These are phyloP conservation scores for Saprolegnia parasitica DNA, from an alignment of 352 stramenopile genomes.

Conservation along the genomic window DNA sequence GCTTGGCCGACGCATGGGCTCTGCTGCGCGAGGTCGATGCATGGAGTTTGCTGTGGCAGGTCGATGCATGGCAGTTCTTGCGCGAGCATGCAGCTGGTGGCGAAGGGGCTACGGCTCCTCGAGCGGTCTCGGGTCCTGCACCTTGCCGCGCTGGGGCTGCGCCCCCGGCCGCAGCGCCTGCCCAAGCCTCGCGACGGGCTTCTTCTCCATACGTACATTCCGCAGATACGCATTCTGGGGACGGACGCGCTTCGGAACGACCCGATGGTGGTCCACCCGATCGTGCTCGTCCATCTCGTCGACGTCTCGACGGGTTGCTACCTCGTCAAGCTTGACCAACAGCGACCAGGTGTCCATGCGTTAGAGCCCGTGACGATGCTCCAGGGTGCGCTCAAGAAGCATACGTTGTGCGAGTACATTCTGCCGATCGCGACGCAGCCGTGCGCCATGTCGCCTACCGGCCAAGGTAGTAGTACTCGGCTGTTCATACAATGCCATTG, in stretches of 20 bases:
- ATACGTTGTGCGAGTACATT: slow-evolving; percentile 2
- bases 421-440: slow-evolving; percentile 5
- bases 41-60: no score
- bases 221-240: background rate
- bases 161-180: background rate
- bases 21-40: no score
- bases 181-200: background rate
- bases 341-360: background rate
- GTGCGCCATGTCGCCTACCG: background rate
- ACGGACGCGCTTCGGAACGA: slow-evolving; percentile 6
- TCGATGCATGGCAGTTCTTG: background rate
- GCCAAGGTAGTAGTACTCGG: no score
- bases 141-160: background rate
- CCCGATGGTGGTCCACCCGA: background rate
- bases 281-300: slow-evolving; percentile 8
- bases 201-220: background rate
- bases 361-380: background rate
- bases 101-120: background rate
- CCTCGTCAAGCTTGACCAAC: background rate
- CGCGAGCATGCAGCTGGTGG: background rate
- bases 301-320: background rate
- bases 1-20: no score
- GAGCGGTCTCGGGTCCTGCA: background rate
- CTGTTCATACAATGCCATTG: no score
- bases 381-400: background rate